phyloP scores from a whole-genome alignment of 2,329 filamentous ascomycete species.

The Penicillium freii region DNA sequence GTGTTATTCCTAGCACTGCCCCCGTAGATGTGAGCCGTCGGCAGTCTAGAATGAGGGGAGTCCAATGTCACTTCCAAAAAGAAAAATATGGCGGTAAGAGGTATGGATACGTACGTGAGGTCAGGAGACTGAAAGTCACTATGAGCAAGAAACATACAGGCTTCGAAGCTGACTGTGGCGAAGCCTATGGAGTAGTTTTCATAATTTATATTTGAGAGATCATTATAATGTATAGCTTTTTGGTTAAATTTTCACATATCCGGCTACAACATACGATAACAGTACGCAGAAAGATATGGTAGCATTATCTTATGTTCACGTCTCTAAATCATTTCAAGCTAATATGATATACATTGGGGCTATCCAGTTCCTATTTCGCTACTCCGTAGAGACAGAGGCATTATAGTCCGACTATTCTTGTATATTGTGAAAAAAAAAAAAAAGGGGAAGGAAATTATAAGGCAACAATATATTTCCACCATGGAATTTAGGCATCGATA shows the following conservation, averaged over 20 bases:
- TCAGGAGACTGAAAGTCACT: not conserved
- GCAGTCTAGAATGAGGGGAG: not conserved
- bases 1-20: not conserved
- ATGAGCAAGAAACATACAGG: too few relatives aligned
- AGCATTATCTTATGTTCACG: too few relatives aligned
- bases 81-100: constrained; percentile 1
- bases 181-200: too few relatives aligned
- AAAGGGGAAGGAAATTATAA: too few relatives aligned
- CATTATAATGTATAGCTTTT: not conserved
- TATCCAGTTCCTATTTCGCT: too few relatives aligned
- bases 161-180: not conserved
- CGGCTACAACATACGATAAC: too few relatives aligned
- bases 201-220: too few relatives aligned
- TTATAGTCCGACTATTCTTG: too few relatives aligned
- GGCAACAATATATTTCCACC: not conserved
- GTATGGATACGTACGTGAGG: not conserved
- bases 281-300: not conserved
- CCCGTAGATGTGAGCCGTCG: not conserved
- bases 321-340: not conserved
- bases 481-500: not conserved
- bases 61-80: not conserved
- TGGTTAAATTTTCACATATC: not conserved
- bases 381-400: not conserved
- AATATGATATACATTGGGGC: not conserved
- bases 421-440: not conserved